phyloP scores from a whole-genome alignment of 2,329 filamentous ascomycete species.

The Aspergillus texensis region DNA sequence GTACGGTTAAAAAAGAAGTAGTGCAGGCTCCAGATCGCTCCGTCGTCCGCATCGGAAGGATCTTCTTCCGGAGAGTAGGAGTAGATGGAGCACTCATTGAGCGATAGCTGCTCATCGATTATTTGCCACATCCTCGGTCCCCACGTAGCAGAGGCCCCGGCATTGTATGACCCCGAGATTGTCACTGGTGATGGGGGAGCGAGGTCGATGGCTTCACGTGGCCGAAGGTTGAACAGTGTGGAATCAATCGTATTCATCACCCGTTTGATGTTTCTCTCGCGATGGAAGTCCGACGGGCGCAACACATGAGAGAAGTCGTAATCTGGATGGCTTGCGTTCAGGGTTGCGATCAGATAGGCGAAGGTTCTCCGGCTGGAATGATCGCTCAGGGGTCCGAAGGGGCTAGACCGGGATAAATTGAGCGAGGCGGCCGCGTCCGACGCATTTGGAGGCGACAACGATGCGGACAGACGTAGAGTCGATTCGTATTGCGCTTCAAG shows the following conservation, averaged over 20 bases:
- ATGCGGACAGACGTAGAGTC: conserved; percentile 80
- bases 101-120: conserved; percentile 91
- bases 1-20: conserved; percentile 98
- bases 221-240: conserved; percentile 82
- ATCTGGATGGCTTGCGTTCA: conserved; percentile 93
- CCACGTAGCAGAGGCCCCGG: conserved; percentile 68
- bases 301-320: conserved; percentile 96
- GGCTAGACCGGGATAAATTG: conserved; percentile 82
- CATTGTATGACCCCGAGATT: conserved; percentile 50
- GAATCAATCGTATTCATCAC: conserved; percentile 89
- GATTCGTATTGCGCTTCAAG: conserved; percentile 91
- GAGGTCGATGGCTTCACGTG: conserved; percentile 52
- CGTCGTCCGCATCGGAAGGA: conserved; percentile 90
- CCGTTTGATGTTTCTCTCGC: conserved; percentile 74
- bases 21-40: conserved; percentile 91
- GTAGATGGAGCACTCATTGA: conserved; percentile 87
- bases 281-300: conserved; percentile 84
- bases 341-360: conserved; percentile 91
- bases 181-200: conserved; percentile 46
- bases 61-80: conserved; percentile 87
- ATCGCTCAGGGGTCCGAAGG: conserved; percentile 88
- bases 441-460: conserved; percentile 80
- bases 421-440: conserved; percentile 66
- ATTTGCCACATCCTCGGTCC: conserved; percentile 88
- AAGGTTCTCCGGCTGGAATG: conserved; percentile 88